Conservation (phyloP, 1,284 basidiomycete genomes). For the Apiotrichum mycotoxinovorans region DNA sequence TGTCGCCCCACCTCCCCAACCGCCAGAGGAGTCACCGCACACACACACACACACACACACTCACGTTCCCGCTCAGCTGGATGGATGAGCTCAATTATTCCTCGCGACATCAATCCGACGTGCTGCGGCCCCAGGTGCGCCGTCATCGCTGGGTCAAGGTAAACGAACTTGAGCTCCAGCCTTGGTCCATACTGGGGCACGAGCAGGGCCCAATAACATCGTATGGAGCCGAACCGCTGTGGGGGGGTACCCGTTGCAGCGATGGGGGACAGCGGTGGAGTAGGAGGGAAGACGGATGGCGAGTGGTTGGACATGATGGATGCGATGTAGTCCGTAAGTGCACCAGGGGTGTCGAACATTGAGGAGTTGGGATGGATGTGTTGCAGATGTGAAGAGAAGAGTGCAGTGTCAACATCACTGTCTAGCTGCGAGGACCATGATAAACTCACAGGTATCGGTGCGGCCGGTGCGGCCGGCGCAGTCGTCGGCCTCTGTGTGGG, state of each 20-base stretch:
- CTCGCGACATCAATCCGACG: conserved; percentile 64
- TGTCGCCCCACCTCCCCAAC: no score
- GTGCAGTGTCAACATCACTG: not conserved
- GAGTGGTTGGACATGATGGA: not conserved
- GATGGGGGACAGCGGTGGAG: not conserved
- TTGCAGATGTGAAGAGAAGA: not conserved
- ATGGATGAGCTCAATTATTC: conserved; percentile 81
- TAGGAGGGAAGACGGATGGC: not conserved
- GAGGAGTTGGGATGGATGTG: no score
- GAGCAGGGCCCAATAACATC: conserved; percentile 48
- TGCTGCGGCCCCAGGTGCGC: conserved; percentile 72
- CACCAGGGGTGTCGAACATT: no score
- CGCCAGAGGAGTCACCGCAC: no score
- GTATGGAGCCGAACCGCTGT: conserved; percentile 13
- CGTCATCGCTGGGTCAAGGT: conserved; percentile 80
- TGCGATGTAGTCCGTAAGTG: not conserved
- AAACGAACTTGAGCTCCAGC: conserved; percentile 71
- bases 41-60: no score
- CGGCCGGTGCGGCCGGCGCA: not conserved
- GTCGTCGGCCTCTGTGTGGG: not conserved
- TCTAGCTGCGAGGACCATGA: no score
- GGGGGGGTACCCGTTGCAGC: not conserved
- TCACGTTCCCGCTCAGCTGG: conserved; percentile 74
- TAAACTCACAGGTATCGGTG: not conserved
- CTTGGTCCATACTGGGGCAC: conserved; percentile 30